phyloP scores from a whole-genome alignment of 306 rosid species.

The Trifolium pratense region DNA sequence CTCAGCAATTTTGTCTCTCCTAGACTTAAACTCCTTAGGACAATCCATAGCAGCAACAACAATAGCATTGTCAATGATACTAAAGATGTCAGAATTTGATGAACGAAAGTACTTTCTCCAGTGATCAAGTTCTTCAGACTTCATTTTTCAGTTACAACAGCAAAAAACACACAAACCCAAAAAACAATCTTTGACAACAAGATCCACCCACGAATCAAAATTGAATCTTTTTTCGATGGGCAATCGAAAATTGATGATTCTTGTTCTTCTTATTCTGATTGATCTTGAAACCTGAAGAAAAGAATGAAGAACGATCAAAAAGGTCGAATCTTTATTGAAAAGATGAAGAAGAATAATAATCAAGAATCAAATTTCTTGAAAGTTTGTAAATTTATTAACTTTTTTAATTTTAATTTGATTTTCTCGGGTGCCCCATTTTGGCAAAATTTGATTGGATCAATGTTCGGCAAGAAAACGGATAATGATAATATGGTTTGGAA shows the following conservation, averaged over 20 bases:
- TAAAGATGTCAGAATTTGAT: conserved; percentile 72
- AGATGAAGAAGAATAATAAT: background rate
- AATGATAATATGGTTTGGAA: background rate
- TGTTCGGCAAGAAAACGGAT: conserved; percentile 18
- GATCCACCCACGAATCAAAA: conserved; percentile 51
- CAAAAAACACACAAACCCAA: conserved; percentile 16
- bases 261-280: background rate
- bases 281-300: conserved; percentile 31
- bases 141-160: conserved; percentile 50
- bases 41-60: conserved; percentile 89
- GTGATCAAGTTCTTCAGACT: conserved; percentile 68
- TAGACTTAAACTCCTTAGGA: conserved; percentile 70
- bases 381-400: conserved; percentile 3
- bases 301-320: conserved; percentile 25
- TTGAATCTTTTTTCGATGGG: conserved; percentile 36
- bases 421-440: background rate
- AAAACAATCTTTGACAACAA: background rate
- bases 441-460: conserved; percentile 39
- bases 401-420: background rate
- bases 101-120: conserved; percentile 86
- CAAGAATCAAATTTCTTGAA: conserved; percentile 37
- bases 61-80: conserved; percentile 83
- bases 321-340: background rate
- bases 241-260: background rate
- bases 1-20: conserved; percentile 86